Base-by-base conservation (phyloP, 331 rosid species). In the Quercus phellos region DNA sequence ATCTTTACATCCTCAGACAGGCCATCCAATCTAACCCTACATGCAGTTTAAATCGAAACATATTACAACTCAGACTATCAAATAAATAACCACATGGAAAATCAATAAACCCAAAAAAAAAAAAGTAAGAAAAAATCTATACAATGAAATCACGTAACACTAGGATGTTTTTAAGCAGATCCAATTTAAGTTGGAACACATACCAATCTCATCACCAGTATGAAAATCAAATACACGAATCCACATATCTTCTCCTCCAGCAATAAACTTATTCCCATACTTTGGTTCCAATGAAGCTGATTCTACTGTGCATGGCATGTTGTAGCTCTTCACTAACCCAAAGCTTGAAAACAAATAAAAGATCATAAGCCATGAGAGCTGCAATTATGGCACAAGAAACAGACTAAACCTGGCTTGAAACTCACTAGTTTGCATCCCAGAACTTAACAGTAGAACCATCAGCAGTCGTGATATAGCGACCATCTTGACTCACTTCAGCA, bases 191-290 rank as follows among this genome's bases (percentile, higher is more conserved):
- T 30, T 70, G 38, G 54, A 55, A n/a, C 64, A 68, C 91, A 63
- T 83, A 95, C 99, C 94, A 42, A 95, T 95, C 84, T 95, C 99
- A 19, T 90, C 86, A 35, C 99, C 99, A 1, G 94, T 86, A 78
- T 93, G 94, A 76, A 93, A 95, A 76, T 95, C 99, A 85, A 89
- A 91, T 9, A 95, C 92, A 81, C 69, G 98, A 70, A 95, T 84
- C 99, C 99, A 95, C 98, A 95, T 91, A 61, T 95, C 99, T 85
- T 95, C 99, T 83, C 99, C 99, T 35, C 96, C 99, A 11, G 98
- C 99, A 79, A 91, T 83, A 78, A 95, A 95, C 85, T 93, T 95
- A 82, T 85, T 91, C 84, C 99, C 97, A 75, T 75, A 85, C 87
- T 91, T 95, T 0, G 99, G 98, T 79, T 95, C 99, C 94, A 95